Evolutionary conservation across 1,284 basidiomycete species (phyloP).

Genomic region (Ustanciosporium gigantosporum): DNA sequence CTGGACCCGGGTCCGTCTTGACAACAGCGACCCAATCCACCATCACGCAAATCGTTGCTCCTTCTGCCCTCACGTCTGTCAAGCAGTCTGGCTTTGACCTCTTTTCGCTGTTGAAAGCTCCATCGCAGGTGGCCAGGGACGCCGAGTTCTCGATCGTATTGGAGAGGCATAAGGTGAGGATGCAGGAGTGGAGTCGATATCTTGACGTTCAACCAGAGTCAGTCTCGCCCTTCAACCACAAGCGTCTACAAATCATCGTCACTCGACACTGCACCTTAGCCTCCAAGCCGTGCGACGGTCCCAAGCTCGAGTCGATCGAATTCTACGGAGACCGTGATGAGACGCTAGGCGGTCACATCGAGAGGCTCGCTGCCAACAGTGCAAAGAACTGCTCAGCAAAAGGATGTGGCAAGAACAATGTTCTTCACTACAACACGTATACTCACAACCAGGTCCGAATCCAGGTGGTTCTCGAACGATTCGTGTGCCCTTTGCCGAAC

Average conservation of each 20-base stretch:
- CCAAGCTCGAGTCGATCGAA: constrained; percentile 71
- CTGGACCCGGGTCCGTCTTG: constrained; percentile 17
- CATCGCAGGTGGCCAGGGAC: constrained; percentile 32
- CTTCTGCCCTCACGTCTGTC: constrained; percentile 8
- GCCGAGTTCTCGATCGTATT: constrained; percentile 38
- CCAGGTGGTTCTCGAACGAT: constrained; percentile 67
- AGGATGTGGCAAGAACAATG: constrained; percentile 77
- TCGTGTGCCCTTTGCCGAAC: constrained; percentile 61
- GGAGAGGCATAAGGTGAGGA: constrained; percentile 21
- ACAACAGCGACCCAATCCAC: constrained; percentile 8
- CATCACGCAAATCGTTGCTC: neutral
- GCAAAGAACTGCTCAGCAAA: constrained; percentile 75
- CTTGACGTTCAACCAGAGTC: constrained; percentile 66
- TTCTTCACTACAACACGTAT: constrained; percentile 83
- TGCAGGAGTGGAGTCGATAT: constrained; percentile 39
- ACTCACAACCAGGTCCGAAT: constrained; percentile 85
- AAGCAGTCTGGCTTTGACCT: constrained; percentile 29
- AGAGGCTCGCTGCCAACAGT: constrained; percentile 74
- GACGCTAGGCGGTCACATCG: constrained; percentile 89
- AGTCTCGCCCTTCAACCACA: constrained; percentile 82
- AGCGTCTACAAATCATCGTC: constrained; percentile 78
- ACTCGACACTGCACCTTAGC: constrained; percentile 72
- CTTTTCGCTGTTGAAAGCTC: constrained; percentile 27
- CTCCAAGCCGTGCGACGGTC: constrained; percentile 64
- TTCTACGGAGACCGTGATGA: constrained; percentile 93